Evolutionary conservation across 371 early-diverging fungal genomes (phyloP), one percentile per base, ranked within the genome.

Genomic region (Apophysomyces ossiformis): DNA sequence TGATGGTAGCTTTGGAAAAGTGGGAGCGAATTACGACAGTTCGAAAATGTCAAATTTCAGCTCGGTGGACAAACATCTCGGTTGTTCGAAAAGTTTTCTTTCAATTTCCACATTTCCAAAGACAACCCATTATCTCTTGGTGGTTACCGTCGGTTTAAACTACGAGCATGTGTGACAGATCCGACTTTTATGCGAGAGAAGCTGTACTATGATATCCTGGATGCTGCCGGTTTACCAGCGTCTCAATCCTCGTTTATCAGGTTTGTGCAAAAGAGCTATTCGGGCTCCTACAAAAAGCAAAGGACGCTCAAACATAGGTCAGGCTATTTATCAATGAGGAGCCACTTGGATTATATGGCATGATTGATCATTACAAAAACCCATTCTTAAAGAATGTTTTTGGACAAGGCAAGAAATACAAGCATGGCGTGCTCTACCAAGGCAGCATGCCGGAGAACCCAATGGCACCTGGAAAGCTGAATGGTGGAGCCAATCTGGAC

Each of bases 111-210:
- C 9, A 26, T 79, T 21, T 41, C 57, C 15, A 72, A 76, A 21
- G 43, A 70, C 13, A 57, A 61, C 15, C 54, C 47, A 2, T 26
- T 60, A 5, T 45, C 60, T 0, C 37, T 79, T 7, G 62, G 69
- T 44, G 81, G 81, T 0, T 77, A 71, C 32, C 61, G 68, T 58
- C 68, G 66, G 26, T 75, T 80, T 63, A 80, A 80, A 45, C 38
- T 80, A 37, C 70, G 77, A 26, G 70, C 81, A 8, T 69, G 71
- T 59, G 67, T 63, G 18, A 75, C 83, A 0, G 86, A 86, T 60
- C 82, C 84, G 0, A 77, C 82, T 5, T 80, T 73, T 63, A 75
- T 86, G 39, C 80, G 84, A 13, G 86, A 86, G 64, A 86, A 84
- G 62, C 35, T 86, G 15, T 80, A 76, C 44, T 77, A 84, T 56